These are phyloP conservation scores for Protea cynaroides DNA, from an alignment of 164 flowering plant genomes.

Conservation along the genomic window DNA sequence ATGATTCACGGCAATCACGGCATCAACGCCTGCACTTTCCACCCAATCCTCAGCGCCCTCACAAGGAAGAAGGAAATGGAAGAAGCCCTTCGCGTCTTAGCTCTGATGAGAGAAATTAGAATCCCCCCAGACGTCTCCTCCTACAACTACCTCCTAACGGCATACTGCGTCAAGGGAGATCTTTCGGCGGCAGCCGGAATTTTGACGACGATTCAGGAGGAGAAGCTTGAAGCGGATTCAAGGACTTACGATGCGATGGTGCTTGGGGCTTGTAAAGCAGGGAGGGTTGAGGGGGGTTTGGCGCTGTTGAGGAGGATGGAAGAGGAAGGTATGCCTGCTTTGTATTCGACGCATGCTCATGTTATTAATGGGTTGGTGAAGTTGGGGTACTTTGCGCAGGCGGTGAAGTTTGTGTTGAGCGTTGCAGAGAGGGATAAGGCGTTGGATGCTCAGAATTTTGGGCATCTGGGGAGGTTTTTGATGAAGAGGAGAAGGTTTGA, in stretches of 20 bases:
- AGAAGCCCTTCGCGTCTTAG: conserved; percentile 36
- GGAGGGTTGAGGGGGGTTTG: conserved; percentile 49
- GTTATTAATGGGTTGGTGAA: conserved; percentile 40
- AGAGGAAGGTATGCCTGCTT: conserved; percentile 38
- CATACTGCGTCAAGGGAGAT: conserved; percentile 34
- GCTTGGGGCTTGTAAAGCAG: conserved; percentile 51
- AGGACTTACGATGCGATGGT: conserved; percentile 65
- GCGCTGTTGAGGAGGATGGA: conserved; percentile 47
- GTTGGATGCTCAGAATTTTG: conserved; percentile 43
- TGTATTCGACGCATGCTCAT: conserved; percentile 36
- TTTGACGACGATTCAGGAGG: conserved; percentile 28
- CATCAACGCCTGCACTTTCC: conserved; percentile 28
- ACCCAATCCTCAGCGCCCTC: conserved; percentile 44
- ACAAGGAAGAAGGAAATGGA: conserved; percentile 27
- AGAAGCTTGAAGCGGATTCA: conserved; percentile 36
- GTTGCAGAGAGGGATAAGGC: conserved; percentile 31
- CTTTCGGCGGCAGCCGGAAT: conserved; percentile 25
- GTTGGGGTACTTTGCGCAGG: conserved; percentile 34
- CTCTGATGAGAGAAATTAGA: conserved; percentile 27
- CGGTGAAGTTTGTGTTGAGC: conserved; percentile 47
- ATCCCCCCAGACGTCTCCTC: conserved; percentile 34
- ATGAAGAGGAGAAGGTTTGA: conserved; percentile 24
- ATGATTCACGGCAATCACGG: conserved; percentile 28
- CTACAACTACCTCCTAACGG: conserved; percentile 40
- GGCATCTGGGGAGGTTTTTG: conserved; percentile 34